These are phyloP conservation scores for Lipomyces kockii DNA, from an alignment of 805 yeast genomes.

Conservation along the genomic window DNA sequence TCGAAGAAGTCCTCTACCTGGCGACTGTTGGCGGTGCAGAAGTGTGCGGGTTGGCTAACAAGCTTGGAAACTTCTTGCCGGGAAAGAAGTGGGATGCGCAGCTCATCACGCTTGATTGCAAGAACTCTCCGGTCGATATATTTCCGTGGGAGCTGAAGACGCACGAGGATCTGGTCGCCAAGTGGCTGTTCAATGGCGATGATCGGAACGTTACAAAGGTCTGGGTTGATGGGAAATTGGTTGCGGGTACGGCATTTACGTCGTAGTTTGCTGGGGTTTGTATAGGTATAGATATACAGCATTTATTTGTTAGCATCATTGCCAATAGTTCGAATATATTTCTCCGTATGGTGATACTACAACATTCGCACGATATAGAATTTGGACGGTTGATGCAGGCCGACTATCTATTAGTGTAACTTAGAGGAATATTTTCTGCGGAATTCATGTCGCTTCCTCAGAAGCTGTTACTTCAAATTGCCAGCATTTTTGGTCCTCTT, in stretches of 20 bases:
- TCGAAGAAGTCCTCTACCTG: constrained; percentile 74
- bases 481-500: neutral
- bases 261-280: neutral
- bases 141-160: constrained; percentile 62
- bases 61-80: constrained; percentile 69
- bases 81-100: constrained; percentile 90
- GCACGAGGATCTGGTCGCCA: constrained; percentile 66
- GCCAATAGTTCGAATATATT: neutral
- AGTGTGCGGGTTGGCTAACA: constrained; percentile 61
- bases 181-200: constrained; percentile 94
- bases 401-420: too few species aligned
- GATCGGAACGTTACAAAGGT: constrained; percentile 83
- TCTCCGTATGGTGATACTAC: neutral
- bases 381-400: neutral
- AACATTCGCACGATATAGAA: neutral
- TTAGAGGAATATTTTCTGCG: too few species aligned
- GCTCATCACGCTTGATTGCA: constrained; percentile 61
- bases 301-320: too few species aligned
- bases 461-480: neutral
- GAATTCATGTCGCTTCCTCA: neutral
- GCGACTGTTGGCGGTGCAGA: constrained; percentile 91
- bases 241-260: constrained; percentile 48
- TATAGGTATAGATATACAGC: neutral
- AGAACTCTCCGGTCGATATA: constrained; percentile 67
- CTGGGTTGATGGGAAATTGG: constrained; percentile 79